Evolutionary conservation across 2,329 filamentous ascomycete genomes (phyloP).

Genomic region (Penicillium digitatum): DNA sequence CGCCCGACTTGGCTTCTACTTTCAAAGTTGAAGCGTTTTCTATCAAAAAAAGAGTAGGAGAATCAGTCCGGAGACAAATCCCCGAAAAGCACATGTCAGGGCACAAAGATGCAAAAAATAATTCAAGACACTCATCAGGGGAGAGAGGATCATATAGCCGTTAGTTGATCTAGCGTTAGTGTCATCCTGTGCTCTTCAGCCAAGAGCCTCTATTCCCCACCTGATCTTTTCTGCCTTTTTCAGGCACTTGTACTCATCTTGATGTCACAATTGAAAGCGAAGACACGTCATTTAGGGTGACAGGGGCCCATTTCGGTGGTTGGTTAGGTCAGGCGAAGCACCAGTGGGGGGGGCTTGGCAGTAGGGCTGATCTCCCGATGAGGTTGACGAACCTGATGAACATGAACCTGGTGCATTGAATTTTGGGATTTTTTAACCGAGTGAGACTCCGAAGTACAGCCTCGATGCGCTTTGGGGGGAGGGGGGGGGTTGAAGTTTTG

Average conservation of each 20-base stretch:
- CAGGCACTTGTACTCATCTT: not conserved
- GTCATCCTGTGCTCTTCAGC: slow-evolving; percentile 5
- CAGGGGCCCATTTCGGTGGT: slow-evolving; percentile 1
- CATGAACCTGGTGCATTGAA: not conserved
- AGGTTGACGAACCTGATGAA: not conserved
- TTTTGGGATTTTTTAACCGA: not conserved
- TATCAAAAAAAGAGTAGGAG: not conserved
- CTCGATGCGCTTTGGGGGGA: not conserved
- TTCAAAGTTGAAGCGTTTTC: not conserved
- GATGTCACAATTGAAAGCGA: slow-evolving; percentile 1
- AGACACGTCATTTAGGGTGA: slow-evolving; percentile 2
- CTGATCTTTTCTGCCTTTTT: slow-evolving; percentile 11
- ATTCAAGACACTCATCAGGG: slow-evolving; percentile 14
- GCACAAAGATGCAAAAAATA: not conserved
- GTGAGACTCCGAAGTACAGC: not conserved
- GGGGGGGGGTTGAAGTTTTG: not conserved
- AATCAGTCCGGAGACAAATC: not conserved
- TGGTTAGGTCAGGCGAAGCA: slow-evolving; percentile 19
- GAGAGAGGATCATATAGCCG: slow-evolving; percentile 23
- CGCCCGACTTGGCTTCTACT: not conserved
- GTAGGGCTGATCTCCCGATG: not conserved
- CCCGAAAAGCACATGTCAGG: slow-evolving; percentile 3
- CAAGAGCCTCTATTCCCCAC: slow-evolving; percentile 5
- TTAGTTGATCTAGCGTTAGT: slow-evolving; percentile 19
- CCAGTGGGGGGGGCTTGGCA: slow-evolving; percentile 5